phyloP scores from a whole-genome alignment of 2,329 filamentous ascomycete species.

The Colletotrichum graminicola region DNA sequence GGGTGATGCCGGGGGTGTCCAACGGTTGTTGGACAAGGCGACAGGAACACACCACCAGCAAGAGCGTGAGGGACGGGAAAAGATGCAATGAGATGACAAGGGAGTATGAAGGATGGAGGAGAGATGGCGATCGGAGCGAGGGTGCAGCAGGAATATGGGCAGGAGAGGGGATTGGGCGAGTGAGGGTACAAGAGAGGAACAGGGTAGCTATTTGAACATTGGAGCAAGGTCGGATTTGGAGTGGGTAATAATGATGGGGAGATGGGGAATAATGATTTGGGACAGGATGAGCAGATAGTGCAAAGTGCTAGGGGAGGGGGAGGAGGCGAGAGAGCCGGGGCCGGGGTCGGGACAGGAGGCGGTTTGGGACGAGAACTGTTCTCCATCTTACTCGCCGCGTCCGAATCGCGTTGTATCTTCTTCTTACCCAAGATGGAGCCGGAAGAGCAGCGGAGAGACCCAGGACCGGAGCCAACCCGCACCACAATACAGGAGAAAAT shows the following conservation, averaged over 20 bases:
- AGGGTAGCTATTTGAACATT: slow-evolving; percentile 53
- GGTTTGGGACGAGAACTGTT: slow-evolving; percentile 9
- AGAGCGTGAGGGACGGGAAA: slow-evolving; percentile 18
- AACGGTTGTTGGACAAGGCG: slow-evolving; percentile 23
- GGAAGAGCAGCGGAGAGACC: background rate
- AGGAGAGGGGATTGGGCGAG: slow-evolving; percentile 40
- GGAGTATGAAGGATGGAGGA: slow-evolving; percentile 38
- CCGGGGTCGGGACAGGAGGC: slow-evolving; percentile 11
- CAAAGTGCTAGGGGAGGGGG: background rate
- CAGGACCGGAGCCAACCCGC: slow-evolving; percentile 6
- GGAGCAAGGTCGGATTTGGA: slow-evolving; percentile 50
- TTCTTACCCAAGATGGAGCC: slow-evolving; percentile 7
- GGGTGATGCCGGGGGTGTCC: slow-evolving; percentile 7
- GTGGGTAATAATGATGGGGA: slow-evolving; percentile 47
- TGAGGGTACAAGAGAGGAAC: slow-evolving; percentile 47
- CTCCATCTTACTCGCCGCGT: slow-evolving; percentile 5
- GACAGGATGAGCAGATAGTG: slow-evolving; percentile 3
- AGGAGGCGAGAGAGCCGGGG: slow-evolving; percentile 4
- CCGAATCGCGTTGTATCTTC: background rate
- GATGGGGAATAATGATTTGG: slow-evolving; percentile 35
- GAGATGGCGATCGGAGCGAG: slow-evolving; percentile 45
- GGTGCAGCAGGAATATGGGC: slow-evolving; percentile 41
- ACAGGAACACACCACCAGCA: slow-evolving; percentile 23
- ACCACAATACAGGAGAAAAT: slow-evolving; percentile 1
- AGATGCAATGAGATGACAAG: slow-evolving; percentile 41